phyloP scores from a whole-genome alignment of 2,329 filamentous ascomycete species.

The Pseudogymnoascus verrucosus region DNA sequence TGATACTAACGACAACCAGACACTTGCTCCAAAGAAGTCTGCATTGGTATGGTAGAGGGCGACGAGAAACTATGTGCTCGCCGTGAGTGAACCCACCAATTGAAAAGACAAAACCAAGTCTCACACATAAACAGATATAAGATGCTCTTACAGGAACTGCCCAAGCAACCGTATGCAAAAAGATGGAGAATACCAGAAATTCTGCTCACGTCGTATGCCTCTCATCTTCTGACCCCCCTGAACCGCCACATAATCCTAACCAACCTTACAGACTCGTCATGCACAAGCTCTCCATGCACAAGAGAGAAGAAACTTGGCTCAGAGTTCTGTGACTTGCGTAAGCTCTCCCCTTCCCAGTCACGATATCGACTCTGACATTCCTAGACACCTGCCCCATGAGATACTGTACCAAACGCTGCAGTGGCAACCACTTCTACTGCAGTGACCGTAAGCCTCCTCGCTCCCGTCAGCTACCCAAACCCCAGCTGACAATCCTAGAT shows the following conservation, averaged over 20 bases:
- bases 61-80: not conserved
- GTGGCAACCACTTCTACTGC: not conserved
- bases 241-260: not conserved
- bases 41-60: not conserved
- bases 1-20: not conserved
- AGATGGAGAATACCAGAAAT: not conserved
- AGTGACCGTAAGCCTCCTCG: not conserved
- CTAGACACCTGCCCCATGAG: not conserved
- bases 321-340: not conserved
- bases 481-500: not conserved
- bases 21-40: not conserved
- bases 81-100: not conserved
- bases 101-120: not conserved
- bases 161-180: not conserved
- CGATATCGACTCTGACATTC: not conserved
- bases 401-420: not conserved
- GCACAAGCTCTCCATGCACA: not conserved
- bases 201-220: not conserved
- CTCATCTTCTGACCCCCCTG: not conserved
- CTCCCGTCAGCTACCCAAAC: not conserved
- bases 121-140: not conserved
- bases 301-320: not conserved
- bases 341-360: not conserved
- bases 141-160: not conserved
- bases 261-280: not conserved